Base-by-base conservation (phyloP, 352 stramenopile species). In the Pythium plurisporium region DNA sequence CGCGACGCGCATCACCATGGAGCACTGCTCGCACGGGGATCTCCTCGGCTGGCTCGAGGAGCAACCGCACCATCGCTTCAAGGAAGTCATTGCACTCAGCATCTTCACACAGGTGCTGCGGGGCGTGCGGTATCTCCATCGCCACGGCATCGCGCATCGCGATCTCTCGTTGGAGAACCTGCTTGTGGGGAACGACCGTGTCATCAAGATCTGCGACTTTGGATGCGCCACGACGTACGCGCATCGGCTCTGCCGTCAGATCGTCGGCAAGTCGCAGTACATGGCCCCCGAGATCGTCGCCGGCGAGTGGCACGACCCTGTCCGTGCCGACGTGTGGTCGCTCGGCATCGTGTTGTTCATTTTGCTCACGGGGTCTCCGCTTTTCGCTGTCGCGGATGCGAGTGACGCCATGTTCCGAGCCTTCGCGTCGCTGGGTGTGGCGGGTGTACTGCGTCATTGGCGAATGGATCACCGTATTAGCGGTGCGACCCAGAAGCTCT, bases 281-380 rank as follows among this genome's bases (percentile, higher is more conserved):
- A 67, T 71, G 49, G 59, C 58, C 9, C 64, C 64, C 20, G 64
- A 71, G 48, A 42, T 63, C 25, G 51, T 64, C 17, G 14, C 17
- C 10, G 52, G 49, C 37, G 36, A 62, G 12, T 22, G 29, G 8
- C 67, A 71, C 30, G 59, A 71, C 26, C 46, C 64, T 0, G 26
- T 53, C 33, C 38, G 50, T 36, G 64, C 64, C 19, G 64, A 71
- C 20, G 31, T 90, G 30, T 91, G 82, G 82, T 87, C 82, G 17
- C 67, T 91, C 10, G 79, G 82, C 6, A 70, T 83, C 7, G 55
- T 89, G 25, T 63, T 91, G 26, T 91, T 89, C 63, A 73, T 89
- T 40, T 58, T 91, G 58, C 59, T 91, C 34, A 87, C 82, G 27
- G 82, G 82, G 0, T 85, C 77, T 1, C 79, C 76, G 17, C 55